These are phyloP conservation scores for Penicillium brevicompactum DNA, from an alignment of 2,329 filamentous ascomycete species.

Conservation along the genomic window DNA sequence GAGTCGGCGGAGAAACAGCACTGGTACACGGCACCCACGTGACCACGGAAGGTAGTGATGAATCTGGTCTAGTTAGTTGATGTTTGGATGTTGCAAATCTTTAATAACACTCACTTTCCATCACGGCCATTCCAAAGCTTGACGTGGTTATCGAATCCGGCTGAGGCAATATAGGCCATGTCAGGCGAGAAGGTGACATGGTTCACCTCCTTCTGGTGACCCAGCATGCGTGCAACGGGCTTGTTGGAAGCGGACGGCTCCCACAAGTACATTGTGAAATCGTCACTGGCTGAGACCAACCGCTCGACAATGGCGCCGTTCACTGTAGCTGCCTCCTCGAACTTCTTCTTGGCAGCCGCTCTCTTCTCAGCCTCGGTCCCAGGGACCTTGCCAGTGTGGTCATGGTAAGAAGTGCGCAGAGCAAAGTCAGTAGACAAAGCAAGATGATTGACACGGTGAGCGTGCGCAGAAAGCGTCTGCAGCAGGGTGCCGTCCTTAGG, in stretches of 20 bases:
- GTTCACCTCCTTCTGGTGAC: slow-evolving; percentile 96
- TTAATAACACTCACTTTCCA: slow-evolving; percentile 50
- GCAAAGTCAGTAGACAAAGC: slow-evolving; percentile 92
- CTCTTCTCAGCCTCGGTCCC: slow-evolving; percentile 69
- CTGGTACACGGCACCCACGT: slow-evolving; percentile 90
- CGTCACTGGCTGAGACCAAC: slow-evolving; percentile 87
- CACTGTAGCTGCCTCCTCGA: slow-evolving; percentile 79
- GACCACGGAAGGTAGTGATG: slow-evolving; percentile 82
- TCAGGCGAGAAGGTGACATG: slow-evolving; percentile 94
- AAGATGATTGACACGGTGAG: slow-evolving; percentile 94
- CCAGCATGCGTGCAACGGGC: slow-evolving; percentile 82
- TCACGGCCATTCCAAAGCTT: slow-evolving; percentile 85
- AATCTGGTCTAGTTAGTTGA: slow-evolving; percentile 57
- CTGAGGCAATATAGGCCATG: slow-evolving; percentile 81
- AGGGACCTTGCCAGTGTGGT: slow-evolving; percentile 75
- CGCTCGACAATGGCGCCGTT: slow-evolving; percentile 78
- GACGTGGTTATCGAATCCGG: slow-evolving; percentile 91
- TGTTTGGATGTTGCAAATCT: slow-evolving; percentile 2
- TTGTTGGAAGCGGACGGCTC: slow-evolving; percentile 77
- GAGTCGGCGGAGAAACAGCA: slow-evolving; percentile 91
- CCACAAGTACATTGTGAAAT: slow-evolving; percentile 97
- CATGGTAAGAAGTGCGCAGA: slow-evolving; percentile 80
- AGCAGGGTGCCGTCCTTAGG: slow-evolving; percentile 75
- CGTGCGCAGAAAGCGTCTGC: slow-evolving; percentile 78
- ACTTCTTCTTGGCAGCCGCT: slow-evolving; percentile 75